phyloP scores from a whole-genome alignment of 805 yeast genomes.

The Wickerhamiella parazyma region DNA sequence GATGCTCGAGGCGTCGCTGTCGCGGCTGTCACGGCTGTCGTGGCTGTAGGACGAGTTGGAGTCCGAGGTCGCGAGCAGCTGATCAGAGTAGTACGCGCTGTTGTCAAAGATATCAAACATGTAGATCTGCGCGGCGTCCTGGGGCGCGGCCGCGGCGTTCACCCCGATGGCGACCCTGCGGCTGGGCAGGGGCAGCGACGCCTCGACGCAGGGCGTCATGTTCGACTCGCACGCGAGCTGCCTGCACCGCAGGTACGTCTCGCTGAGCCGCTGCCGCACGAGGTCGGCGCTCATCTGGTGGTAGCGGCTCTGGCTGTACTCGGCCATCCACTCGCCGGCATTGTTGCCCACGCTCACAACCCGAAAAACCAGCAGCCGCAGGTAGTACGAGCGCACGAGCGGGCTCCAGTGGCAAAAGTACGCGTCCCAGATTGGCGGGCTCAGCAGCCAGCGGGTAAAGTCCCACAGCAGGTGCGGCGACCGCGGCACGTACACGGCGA shows the following conservation, averaged over 20 bases:
- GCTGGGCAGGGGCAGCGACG: conserved; percentile 24
- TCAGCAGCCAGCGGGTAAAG: conserved; percentile 42
- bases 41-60: background rate
- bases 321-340: conserved; percentile 16
- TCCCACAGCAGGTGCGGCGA: conserved; percentile 34
- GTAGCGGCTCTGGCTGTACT: conserved; percentile 20
- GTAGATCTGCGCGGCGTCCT: conserved; percentile 19
- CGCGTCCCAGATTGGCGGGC: conserved; percentile 36
- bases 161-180: conserved; percentile 19
- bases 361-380: conserved; percentile 57
- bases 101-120: conserved; percentile 29
- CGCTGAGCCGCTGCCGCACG: conserved; percentile 16
- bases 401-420: conserved; percentile 73
- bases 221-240: conserved; percentile 9
- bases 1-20: conserved; percentile 6
- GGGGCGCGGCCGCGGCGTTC: conserved; percentile 16
- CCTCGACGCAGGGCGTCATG: conserved; percentile 13
- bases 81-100: conserved; percentile 22
- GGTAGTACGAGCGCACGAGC: conserved; percentile 53
- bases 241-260: conserved; percentile 14
- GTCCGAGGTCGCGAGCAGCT: background rate
- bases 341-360: conserved; percentile 27
- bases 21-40: background rate
- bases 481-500: conserved; percentile 1
- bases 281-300: conserved; percentile 20